Evolutionary conservation across 169 alveolate genomes (phyloP).

Genomic region (Eimeria maxima): DNA sequence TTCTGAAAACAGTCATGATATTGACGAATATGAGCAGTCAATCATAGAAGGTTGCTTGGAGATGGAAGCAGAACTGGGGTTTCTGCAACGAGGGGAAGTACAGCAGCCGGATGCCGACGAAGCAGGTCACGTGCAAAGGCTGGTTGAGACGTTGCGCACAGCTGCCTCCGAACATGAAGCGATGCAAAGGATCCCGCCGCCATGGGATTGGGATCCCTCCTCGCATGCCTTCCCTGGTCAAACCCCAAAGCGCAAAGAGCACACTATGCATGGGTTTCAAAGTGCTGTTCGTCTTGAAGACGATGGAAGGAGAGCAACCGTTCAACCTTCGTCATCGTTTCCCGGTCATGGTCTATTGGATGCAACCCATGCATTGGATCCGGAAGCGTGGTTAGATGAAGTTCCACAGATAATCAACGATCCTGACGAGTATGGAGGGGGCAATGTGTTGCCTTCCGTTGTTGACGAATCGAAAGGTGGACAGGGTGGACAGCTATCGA

Average conservation of each 20-base stretch:
- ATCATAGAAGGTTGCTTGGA: conserved; percentile 11
- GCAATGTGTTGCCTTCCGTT: neutral
- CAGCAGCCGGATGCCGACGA: neutral
- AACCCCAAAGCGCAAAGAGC: neutral
- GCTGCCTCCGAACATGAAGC: neutral
- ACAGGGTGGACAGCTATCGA: too few species aligned
- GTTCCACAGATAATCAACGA: neutral
- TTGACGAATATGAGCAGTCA: neutral
- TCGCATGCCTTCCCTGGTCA: neutral
- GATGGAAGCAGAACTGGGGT: neutral
- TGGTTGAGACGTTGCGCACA: neutral
- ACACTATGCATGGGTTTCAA: neutral
- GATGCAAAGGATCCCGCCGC: neutral
- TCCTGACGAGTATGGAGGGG: neutral
- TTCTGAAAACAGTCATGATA: neutral
- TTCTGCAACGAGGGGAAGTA: neutral
- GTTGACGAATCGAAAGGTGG: too few species aligned
- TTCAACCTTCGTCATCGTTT: neutral
- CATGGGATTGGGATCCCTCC: neutral
- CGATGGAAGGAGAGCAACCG: neutral
- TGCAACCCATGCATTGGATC: neutral
- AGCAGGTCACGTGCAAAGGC: neutral
- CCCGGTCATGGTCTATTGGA: neutral
- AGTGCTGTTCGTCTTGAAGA: neutral
- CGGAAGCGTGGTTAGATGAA: neutral